Evolutionary conservation across 768 basidiomycete genomes (phyloP), one percentile per base, ranked within the genome.

Genomic region (Coprinellus micaceus): DNA sequence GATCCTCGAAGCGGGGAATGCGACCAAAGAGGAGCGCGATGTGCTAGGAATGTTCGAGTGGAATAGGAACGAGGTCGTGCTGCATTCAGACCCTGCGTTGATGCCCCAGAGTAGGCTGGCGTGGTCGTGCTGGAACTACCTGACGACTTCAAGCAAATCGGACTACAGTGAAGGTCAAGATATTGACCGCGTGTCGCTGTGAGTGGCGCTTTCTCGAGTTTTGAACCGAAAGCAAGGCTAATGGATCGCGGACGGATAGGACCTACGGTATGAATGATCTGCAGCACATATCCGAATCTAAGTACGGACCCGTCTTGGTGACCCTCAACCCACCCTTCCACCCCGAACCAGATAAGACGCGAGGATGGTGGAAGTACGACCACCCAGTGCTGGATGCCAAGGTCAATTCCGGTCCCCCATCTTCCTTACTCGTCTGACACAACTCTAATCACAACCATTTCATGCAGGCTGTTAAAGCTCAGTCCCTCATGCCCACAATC

Each of bases 61-160:
- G 85, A 87, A 74, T 61, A 73, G 70, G 60, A 91, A 91, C 60
- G 79, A 85, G 56, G 87, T 78, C 0, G 76, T 88, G 0, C 63
- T 92, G 59, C 88, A 91, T 71, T 77, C 76, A 19, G 89, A 90
- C 63, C 68, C 77, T 43, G 68, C 69, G 86, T 65, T 91, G 13
- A 89, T 91, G 87, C 90, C 88, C 0, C 73, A 72, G 54, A 72
- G 73, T 47, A 71, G 79, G 19, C 59, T 71, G 11, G 86, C 86
- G 0, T 91, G 88, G 85, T 85, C 86, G 0, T 85, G 85, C 60
- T 91, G 88, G 88, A 91, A 90, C 66, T 90, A 88, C 53, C 69
- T 19, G 71, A 76, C 57, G 2, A 58, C 37, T 11, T 36, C 46
- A 11, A 24, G 12, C 11, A 24, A 47, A 12, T 41, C 55, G 43